Conservation (phyloP, 345 rosid genomes). For the Citrus reticulata region DNA sequence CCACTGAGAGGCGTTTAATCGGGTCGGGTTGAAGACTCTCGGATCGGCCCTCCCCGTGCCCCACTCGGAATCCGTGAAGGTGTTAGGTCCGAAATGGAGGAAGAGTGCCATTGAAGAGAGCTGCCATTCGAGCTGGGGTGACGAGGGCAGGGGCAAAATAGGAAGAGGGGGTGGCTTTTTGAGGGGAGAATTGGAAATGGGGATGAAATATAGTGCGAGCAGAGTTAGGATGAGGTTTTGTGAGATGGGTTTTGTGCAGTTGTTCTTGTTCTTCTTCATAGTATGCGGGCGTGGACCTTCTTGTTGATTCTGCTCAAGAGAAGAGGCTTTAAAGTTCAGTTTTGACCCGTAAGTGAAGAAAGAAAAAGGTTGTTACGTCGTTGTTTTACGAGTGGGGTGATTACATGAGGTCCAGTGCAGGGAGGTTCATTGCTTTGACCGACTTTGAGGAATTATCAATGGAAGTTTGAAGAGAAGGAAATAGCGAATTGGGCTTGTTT, state of each 20-base stretch:
- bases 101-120: constrained; percentile 66
- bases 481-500: not conserved
- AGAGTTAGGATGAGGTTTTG: not conserved
- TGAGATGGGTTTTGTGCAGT: constrained; percentile 6
- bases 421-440: not conserved
- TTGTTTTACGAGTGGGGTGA: not conserved
- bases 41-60: constrained; percentile 74
- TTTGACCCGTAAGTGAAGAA: not conserved
- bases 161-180: constrained; percentile 73
- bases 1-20: constrained; percentile 76
- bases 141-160: constrained; percentile 67
- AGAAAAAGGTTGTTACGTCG: not conserved
- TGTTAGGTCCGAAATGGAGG: constrained; percentile 87
- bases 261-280: not conserved
- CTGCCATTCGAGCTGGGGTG: constrained; percentile 86
- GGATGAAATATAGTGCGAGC: constrained; percentile 1
- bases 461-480: not conserved
- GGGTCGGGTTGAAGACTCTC: constrained; percentile 60
- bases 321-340: not conserved
- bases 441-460: not conserved
- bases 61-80: constrained; percentile 89
- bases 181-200: constrained; percentile 29
- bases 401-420: not conserved
- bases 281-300: not conserved
- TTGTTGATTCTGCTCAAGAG: not conserved